Evolutionary conservation across 352 stramenopile species (phyloP).

Genomic region (Phytopythium kandeliae): DNA sequence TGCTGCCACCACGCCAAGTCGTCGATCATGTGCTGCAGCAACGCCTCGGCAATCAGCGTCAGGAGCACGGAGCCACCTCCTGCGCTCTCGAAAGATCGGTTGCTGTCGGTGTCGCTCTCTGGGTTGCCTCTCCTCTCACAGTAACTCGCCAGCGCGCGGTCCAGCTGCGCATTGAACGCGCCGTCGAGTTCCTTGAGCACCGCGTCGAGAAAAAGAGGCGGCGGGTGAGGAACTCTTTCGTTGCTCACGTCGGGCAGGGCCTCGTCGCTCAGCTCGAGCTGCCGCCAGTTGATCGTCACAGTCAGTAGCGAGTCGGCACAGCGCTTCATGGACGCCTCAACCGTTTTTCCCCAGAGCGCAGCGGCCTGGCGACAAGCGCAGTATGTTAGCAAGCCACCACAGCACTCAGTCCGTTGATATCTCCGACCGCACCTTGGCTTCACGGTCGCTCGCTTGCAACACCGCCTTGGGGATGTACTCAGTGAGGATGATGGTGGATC

Average conservation of each 20-base stretch:
- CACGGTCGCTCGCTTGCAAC: conserved; percentile 35
- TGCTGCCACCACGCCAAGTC: conserved; percentile 62
- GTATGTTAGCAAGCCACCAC: background rate
- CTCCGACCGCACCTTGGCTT: conserved; percentile 22
- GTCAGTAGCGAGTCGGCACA: conserved; percentile 59
- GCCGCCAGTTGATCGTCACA: conserved; percentile 63
- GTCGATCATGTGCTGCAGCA: conserved; percentile 52
- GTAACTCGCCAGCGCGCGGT: conserved; percentile 38
- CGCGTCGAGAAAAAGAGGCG: conserved; percentile 40
- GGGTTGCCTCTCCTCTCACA: conserved; percentile 8
- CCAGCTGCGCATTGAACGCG: conserved; percentile 51
- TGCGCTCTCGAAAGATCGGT: conserved; percentile 10
- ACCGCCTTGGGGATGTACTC: conserved; percentile 46
- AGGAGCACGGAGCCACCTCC: conserved; percentile 26
- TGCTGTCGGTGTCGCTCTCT: conserved; percentile 6
- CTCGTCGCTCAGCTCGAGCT: conserved; percentile 57
- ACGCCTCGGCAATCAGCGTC: conserved; percentile 37
- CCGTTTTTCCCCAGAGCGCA: conserved; percentile 40
- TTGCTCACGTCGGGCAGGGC: conserved; percentile 26
- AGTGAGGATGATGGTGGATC: conserved; percentile 43
- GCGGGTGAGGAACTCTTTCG: conserved; percentile 6
- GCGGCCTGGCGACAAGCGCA: conserved; percentile 24
- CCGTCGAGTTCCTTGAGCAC: conserved; percentile 47
- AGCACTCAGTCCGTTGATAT: background rate
- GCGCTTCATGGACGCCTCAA: conserved; percentile 45